Evolutionary conservation across 768 basidiomycete genomes (phyloP).

Genomic region (Suillus americanus): DNA sequence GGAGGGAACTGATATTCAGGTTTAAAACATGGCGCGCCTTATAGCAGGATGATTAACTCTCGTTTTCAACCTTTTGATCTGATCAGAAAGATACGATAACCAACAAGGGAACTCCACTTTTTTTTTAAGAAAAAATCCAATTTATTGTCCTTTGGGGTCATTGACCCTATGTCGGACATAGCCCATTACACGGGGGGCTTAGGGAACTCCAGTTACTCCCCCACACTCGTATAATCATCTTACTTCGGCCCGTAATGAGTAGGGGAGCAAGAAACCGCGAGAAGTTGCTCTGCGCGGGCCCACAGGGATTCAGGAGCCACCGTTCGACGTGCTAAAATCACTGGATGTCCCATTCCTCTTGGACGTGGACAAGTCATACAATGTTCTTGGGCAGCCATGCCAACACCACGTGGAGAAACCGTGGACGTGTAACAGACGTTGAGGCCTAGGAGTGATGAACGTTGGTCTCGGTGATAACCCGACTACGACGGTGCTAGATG

Average conservation of each 20-base stretch:
- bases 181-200: no score
- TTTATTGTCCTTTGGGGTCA: no score
- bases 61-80: background rate
- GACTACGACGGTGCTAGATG: background rate
- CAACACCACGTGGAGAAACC: background rate
- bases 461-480: background rate
- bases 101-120: background rate
- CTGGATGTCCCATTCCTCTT: background rate
- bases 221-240: background rate
- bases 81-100: background rate
- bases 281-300: background rate
- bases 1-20: background rate
- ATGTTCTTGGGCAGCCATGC: background rate
- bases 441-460: no score
- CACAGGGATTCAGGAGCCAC: background rate
- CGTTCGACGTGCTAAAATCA: background rate
- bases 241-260: background rate
- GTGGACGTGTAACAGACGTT: background rate
- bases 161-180: no score
- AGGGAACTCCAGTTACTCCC: background rate
- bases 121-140: no score
- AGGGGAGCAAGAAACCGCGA: background rate
- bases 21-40: background rate
- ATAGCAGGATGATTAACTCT: background rate
- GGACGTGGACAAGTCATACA: background rate